Evolutionary conservation across 306 rosid genomes (phyloP).

Genomic region (Senna tora): DNA sequence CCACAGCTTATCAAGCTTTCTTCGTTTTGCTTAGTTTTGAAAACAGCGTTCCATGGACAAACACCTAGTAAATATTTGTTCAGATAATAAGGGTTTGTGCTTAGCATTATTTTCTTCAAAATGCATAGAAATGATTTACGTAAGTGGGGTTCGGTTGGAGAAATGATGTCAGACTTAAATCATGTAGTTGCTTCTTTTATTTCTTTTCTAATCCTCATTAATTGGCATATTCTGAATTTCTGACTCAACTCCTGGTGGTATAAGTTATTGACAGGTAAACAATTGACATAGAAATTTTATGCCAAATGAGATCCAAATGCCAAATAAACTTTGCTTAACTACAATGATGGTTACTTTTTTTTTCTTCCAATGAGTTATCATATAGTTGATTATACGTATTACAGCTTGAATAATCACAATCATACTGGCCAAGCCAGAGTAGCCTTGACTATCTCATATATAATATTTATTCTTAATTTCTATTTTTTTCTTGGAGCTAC

Average conservation of each 20-base stretch:
- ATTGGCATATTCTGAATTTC: neutral
- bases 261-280: neutral
- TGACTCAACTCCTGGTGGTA: neutral
- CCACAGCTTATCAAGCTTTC: slow-evolving; percentile 7
- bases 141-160: slow-evolving; percentile 2
- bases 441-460: neutral
- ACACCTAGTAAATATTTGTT: neutral
- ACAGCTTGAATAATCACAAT: neutral
- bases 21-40: neutral
- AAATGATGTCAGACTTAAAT: neutral
- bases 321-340: neutral
- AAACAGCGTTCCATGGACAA: neutral
- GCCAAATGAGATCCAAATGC: neutral
- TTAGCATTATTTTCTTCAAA: slow-evolving; percentile 5
- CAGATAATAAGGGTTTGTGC: neutral
- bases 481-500: slow-evolving; percentile 23
- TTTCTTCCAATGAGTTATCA: neutral
- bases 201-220: neutral
- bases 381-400: neutral
- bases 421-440: neutral
- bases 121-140: neutral
- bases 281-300: neutral
- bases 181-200: neutral
- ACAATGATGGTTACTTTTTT: neutral
- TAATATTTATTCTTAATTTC: neutral